Evolutionary conservation across 2,329 filamentous ascomycete species (phyloP).

Genomic region (Fusarium decemcellulare): DNA sequence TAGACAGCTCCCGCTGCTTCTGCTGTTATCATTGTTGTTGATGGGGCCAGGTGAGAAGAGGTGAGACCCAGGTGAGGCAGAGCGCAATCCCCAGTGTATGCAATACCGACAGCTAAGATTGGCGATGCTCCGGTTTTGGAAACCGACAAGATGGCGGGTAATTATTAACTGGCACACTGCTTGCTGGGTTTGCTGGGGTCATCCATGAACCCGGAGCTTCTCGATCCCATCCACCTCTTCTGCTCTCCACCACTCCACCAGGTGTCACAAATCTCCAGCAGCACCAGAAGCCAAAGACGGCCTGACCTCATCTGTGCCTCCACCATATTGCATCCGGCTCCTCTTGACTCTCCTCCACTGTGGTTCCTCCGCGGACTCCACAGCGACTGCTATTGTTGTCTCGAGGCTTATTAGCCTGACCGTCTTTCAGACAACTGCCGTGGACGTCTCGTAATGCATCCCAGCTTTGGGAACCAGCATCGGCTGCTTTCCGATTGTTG

Average conservation of each 20-base stretch:
- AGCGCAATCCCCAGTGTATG: conserved; percentile 23
- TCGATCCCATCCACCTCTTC: conserved; percentile 36
- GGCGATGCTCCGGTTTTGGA: conserved; percentile 39
- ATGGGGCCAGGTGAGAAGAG: conserved; percentile 31
- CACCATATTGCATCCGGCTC: conserved; percentile 29
- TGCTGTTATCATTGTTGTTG: conserved; percentile 8
- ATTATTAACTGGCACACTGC: conserved; percentile 7
- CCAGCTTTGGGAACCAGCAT: conserved; percentile 2
- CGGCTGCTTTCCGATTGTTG: conserved; percentile 10
- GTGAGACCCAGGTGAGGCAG: conserved; percentile 31
- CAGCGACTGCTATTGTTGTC: conserved; percentile 38
- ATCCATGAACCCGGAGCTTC: conserved; percentile 37
- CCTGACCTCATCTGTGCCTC: conserved; percentile 36
- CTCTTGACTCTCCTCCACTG: conserved; percentile 33
- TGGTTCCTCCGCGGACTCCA: conserved; percentile 36
- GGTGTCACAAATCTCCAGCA: conserved; percentile 9
- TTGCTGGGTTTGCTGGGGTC: conserved; percentile 32
- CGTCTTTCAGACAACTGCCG: conserved; percentile 41
- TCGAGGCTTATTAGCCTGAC: conserved; percentile 39
- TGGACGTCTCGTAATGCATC: conserved; percentile 25
- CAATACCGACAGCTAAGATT: conserved; percentile 22
- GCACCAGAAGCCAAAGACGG: conserved; percentile 18
- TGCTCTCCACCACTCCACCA: conserved; percentile 30
- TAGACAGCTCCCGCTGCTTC: conserved; percentile 18
- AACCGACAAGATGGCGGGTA: conserved; percentile 27